A percentile compares a stretch with the other conserved stretches of the same genome.
Evolutionary conservation across 1,284 basidiomycete genomes (phyloP).

Genomic region (Cryptococcus sp.): DNA sequence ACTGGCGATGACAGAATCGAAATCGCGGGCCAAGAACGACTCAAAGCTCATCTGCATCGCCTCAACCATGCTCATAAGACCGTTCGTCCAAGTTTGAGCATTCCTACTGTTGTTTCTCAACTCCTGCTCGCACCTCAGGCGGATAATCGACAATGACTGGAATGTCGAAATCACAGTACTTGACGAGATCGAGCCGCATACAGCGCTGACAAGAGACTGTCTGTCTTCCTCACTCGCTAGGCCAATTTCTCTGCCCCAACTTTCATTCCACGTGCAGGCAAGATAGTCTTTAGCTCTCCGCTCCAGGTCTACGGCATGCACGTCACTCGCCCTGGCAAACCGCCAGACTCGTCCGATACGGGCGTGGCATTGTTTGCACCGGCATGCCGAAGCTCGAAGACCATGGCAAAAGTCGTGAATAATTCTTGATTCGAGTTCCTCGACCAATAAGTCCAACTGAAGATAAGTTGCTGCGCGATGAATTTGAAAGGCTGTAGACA

Average conservation of each 20-base stretch:
- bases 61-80: constrained; percentile 65
- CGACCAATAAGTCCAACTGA: constrained; percentile 69
- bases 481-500: constrained; percentile 87
- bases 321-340: constrained; percentile 72
- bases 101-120: constrained; percentile 32
- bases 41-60: constrained; percentile 63
- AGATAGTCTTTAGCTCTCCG: constrained; percentile 71
- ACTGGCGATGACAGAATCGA: constrained; percentile 65
- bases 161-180: constrained; percentile 65
- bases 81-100: constrained; percentile 69
- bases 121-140: constrained; percentile 37
- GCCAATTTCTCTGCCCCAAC: constrained; percentile 83
- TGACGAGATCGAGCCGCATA: constrained; percentile 66
- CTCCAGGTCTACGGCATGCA: constrained; percentile 69
- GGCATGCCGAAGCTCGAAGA: constrained; percentile 74
- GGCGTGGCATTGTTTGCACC: constrained; percentile 74
- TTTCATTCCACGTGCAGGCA: constrained; percentile 76
- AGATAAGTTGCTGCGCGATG: constrained; percentile 82
- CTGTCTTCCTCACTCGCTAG: constrained; percentile 66
- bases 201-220: constrained; percentile 67
- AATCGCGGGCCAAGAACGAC: constrained; percentile 62
- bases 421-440: constrained; percentile 77
- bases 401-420: constrained; percentile 86
- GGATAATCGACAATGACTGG: constrained; percentile 30
- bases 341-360: constrained; percentile 77